Percentiles rank a stretch among this genome's conserved stretches.
Conservation (phyloP, 768 basidiomycete species). For the Termitomyces sp. region DNA sequence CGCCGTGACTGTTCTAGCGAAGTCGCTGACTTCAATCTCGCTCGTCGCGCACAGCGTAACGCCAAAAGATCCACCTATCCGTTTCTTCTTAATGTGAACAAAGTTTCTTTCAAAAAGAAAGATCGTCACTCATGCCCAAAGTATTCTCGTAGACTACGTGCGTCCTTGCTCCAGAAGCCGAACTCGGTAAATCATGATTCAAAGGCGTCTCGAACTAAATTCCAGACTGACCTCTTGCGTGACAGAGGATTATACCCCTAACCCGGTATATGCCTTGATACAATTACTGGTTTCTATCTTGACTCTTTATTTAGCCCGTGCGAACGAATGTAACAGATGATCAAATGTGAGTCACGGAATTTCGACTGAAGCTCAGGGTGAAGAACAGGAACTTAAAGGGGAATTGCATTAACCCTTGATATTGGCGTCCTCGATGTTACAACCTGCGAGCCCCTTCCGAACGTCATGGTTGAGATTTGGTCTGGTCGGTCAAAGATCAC, state of each 20-base stretch:
- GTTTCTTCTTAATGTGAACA: conserved; percentile 10
- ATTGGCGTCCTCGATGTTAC: conserved; percentile 31
- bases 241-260: conserved; percentile 11
- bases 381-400: conserved; percentile 15
- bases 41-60: conserved; percentile 9
- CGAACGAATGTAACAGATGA: conserved; percentile 17
- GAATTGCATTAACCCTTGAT: conserved; percentile 31
- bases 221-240: background rate
- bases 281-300: background rate
- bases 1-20: conserved; percentile 11
- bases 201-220: background rate
- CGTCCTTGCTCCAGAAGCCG: conserved; percentile 13
- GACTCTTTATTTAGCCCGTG: conserved; percentile 4
- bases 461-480: conserved; percentile 29
- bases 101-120: background rate
- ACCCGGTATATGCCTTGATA: conserved; percentile 7
- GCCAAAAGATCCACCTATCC: conserved; percentile 11
- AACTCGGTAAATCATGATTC: conserved; percentile 6
- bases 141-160: conserved; percentile 12
- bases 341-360: conserved; percentile 10
- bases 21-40: conserved; percentile 12
- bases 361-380: background rate
- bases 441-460: conserved; percentile 31
- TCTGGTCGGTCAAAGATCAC: conserved; percentile 1
- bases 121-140: background rate